Conservation (phyloP, 1,284 basidiomycete genomes). For the Malassezia sp. region DNA sequence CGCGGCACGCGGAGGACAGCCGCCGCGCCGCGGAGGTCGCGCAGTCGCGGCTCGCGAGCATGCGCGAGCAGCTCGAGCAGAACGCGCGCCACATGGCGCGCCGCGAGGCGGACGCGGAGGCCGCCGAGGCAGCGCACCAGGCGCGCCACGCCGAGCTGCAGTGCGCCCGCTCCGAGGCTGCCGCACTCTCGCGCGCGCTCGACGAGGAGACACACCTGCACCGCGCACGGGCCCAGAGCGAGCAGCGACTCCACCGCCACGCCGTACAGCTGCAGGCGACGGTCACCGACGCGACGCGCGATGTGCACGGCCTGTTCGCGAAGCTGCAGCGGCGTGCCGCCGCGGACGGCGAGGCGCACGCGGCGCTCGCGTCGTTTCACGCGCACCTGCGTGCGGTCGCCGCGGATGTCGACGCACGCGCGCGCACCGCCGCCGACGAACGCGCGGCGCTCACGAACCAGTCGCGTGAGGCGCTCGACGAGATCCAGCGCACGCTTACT, state of each 20-base stretch:
- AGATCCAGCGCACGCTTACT: too few relatives aligned
- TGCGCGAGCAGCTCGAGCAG: constrained; percentile 45
- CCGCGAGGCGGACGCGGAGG: constrained; percentile 30
- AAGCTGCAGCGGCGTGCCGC: constrained; percentile 54
- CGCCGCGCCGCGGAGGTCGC: constrained; percentile 34
- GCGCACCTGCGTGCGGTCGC: neutral
- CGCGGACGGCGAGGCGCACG: constrained; percentile 2
- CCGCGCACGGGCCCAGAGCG: constrained; percentile 65
- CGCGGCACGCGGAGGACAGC: constrained; percentile 27
- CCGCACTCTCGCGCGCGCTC: constrained; percentile 18
- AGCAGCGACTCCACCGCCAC: constrained; percentile 59
- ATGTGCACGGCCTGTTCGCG: constrained; percentile 64
- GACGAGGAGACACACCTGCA: constrained; percentile 53
- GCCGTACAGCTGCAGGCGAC: constrained; percentile 60
- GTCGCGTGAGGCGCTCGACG: constrained; percentile 2
- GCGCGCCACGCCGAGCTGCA: constrained; percentile 26
- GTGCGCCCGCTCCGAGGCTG: constrained; percentile 20
- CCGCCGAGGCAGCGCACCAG: constrained; percentile 24
- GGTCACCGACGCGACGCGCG: constrained; percentile 59
- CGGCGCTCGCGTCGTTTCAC: neutral
- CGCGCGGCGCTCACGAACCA: neutral
- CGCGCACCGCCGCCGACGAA: too few relatives aligned
- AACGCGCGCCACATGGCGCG: constrained; percentile 40
- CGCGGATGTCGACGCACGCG: neutral
- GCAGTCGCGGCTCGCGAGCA: constrained; percentile 32